Evolutionary conservation across 2,329 filamentous ascomycete genomes (phyloP).

Genomic region (Elsinoe batatas): DNA sequence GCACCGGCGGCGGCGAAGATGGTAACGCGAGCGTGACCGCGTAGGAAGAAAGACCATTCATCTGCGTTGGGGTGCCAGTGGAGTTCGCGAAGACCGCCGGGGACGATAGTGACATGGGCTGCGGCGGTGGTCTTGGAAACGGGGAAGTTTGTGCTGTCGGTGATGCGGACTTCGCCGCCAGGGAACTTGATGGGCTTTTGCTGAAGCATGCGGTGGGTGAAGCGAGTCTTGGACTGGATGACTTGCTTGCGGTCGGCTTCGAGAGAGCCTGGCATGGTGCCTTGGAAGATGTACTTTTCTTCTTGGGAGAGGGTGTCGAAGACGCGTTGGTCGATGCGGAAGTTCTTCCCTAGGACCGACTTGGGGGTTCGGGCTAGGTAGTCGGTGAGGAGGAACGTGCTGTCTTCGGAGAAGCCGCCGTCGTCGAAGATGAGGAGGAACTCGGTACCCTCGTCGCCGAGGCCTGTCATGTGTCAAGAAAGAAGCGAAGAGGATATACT

Average conservation of each 20-base stretch:
- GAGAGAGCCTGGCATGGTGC: slow-evolving; percentile 53
- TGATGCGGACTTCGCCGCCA: slow-evolving; percentile 63
- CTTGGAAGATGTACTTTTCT: slow-evolving; percentile 71
- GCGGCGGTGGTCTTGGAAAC: slow-evolving; percentile 64
- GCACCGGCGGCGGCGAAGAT: slow-evolving; percentile 61
- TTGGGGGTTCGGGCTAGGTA: slow-evolving; percentile 62
- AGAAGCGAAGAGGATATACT: slow-evolving; percentile 47
- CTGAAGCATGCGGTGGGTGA: slow-evolving; percentile 62
- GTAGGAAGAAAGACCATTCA: slow-evolving; percentile 56
- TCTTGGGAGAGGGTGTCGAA: slow-evolving; percentile 57
- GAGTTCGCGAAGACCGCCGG: slow-evolving; percentile 65
- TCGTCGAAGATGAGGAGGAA: slow-evolving; percentile 56
- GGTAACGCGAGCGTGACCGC: slow-evolving; percentile 60
- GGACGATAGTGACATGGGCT: slow-evolving; percentile 60
- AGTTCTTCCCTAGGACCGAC: slow-evolving; percentile 64
- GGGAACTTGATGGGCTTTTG: slow-evolving; percentile 56
- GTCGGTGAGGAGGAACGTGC: slow-evolving; percentile 63
- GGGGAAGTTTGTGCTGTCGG: slow-evolving; percentile 66
- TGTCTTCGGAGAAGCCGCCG: slow-evolving; percentile 51
- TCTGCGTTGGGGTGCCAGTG: slow-evolving; percentile 64
- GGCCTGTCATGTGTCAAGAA: slow-evolving; percentile 46
- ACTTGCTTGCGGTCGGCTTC: slow-evolving; percentile 54
- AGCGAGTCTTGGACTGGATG: slow-evolving; percentile 57
- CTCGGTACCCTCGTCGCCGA: slow-evolving; percentile 44
- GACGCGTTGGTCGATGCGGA: slow-evolving; percentile 59